Conservation (phyloP, 331 rosid genomes). For the Malus hybrid region DNA sequence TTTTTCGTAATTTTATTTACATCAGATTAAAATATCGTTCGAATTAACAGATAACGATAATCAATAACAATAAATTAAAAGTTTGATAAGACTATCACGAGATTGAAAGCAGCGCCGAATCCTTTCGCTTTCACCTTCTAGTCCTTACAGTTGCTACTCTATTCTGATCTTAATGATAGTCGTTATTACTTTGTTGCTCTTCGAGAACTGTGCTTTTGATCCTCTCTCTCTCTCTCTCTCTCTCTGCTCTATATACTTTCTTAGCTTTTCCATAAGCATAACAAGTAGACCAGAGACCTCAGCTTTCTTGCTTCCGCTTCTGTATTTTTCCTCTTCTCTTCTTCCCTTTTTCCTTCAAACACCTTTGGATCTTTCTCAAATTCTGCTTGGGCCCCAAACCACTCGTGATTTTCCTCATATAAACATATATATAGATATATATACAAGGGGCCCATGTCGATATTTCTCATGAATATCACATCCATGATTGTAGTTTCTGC, state of each 20-base stretch:
- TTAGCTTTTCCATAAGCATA: constrained; percentile 52
- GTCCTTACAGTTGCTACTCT: constrained; percentile 18
- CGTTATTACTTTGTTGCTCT: constrained; percentile 29
- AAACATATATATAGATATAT: neutral
- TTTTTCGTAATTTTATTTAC: neutral
- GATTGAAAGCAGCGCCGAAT: constrained; percentile 16
- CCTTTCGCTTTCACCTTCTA: constrained; percentile 46
- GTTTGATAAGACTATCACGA: constrained; percentile 8
- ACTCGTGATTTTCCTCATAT: constrained; percentile 2
- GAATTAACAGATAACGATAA: too few relatives aligned
- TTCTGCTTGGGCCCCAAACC: constrained; percentile 26
- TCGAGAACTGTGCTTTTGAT: constrained; percentile 53
- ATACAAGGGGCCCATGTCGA: constrained; percentile 19
- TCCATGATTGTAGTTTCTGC: constrained; percentile 7
- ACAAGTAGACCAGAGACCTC: constrained; percentile 14
- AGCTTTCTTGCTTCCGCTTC: constrained; percentile 25
- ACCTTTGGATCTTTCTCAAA: constrained; percentile 20
- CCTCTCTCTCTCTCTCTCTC: neutral
- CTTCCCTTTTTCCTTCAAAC: neutral
- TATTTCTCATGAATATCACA: constrained; percentile 12
- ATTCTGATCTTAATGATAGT: neutral
- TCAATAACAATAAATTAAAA: neutral
- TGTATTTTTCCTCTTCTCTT: constrained; percentile 10
- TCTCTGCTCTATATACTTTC: constrained; percentile 31
- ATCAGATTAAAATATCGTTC: accelerated